phyloP scores from a whole-genome alignment of 176 grass and related monocot species.

The Tillandsia fasciculata region DNA sequence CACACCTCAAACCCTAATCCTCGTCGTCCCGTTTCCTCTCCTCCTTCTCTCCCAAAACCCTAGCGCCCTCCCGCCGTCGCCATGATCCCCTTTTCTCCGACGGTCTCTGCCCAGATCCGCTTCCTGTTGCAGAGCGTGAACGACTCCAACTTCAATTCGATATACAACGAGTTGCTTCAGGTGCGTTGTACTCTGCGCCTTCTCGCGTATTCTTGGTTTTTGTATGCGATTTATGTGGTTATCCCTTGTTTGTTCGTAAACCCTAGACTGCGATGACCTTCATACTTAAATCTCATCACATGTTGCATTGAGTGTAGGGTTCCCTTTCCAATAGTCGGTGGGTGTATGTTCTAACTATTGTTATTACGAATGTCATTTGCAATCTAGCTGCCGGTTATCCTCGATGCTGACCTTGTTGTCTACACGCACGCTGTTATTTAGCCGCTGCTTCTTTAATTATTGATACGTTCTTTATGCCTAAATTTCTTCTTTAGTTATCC shows the following conservation, averaged over 20 bases:
- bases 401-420: too few relatives aligned
- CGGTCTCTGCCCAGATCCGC: constrained; percentile 53
- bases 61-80: constrained; percentile 11
- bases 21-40: constrained; percentile 15
- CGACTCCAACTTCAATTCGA: constrained; percentile 42
- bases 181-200: constrained; percentile 7
- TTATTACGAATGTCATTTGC: background rate
- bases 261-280: background rate
- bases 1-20: background rate
- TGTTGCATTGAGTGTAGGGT: too few relatives aligned
- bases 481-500: too few relatives aligned
- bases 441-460: too few relatives aligned
- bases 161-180: constrained; percentile 30
- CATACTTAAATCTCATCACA: too few relatives aligned
- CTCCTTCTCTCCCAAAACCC: constrained; percentile 15
- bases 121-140: constrained; percentile 43
- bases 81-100: constrained; percentile 52
- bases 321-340: background rate
- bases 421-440: too few relatives aligned
- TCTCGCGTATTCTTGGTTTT: background rate
- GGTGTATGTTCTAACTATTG: background rate
- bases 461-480: too few relatives aligned
- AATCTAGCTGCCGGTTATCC: too few relatives aligned
- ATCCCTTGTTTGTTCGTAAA: background rate
- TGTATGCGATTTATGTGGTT: background rate